A percentile compares a stretch with the other conserved stretches of the same genome.
Evolutionary conservation across 2,329 filamentous ascomycete genomes (phyloP).

Genomic region (Acrocalymma vagum): DNA sequence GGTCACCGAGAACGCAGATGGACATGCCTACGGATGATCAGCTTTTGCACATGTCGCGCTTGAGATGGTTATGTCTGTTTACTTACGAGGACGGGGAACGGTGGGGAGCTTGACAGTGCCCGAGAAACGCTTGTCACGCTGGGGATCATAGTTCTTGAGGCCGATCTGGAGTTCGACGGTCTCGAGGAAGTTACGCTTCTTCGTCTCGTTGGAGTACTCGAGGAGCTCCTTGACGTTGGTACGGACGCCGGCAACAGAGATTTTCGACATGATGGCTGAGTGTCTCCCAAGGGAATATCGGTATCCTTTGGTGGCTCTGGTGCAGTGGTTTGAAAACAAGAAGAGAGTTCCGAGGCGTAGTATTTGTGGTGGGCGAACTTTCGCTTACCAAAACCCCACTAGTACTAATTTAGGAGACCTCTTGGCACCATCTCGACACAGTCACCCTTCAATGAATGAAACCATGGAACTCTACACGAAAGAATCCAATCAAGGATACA

Average conservation of each 20-base stretch:
- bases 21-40: slow-evolving; percentile 31
- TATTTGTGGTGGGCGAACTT: slow-evolving; percentile 25
- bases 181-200: slow-evolving; percentile 98
- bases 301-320: slow-evolving; percentile 51
- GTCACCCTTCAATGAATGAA: too few relatives aligned
- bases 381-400: slow-evolving; percentile 21
- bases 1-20: slow-evolving; percentile 80
- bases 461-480: too few relatives aligned
- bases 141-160: slow-evolving; percentile 71
- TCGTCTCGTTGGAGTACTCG: slow-evolving; percentile 92
- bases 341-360: slow-evolving; percentile 13
- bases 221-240: slow-evolving; percentile 92
- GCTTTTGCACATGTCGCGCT: background rate
- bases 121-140: slow-evolving; percentile 99
- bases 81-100: slow-evolving; percentile 74
- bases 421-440: too few relatives aligned
- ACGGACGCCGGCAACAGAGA: slow-evolving; percentile 93
- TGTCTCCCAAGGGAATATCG: slow-evolving; percentile 59
- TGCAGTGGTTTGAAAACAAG: slow-evolving; percentile 38
- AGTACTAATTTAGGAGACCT: too few relatives aligned
- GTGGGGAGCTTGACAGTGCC: slow-evolving; percentile 96
- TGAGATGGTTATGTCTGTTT: background rate
- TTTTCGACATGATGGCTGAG: slow-evolving; percentile 75
- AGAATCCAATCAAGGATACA: too few relatives aligned
- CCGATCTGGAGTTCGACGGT: slow-evolving; percentile 76